These are phyloP conservation scores for Amphichorda felina DNA, from an alignment of 2,329 filamentous ascomycete genomes.

Conservation along the genomic window DNA sequence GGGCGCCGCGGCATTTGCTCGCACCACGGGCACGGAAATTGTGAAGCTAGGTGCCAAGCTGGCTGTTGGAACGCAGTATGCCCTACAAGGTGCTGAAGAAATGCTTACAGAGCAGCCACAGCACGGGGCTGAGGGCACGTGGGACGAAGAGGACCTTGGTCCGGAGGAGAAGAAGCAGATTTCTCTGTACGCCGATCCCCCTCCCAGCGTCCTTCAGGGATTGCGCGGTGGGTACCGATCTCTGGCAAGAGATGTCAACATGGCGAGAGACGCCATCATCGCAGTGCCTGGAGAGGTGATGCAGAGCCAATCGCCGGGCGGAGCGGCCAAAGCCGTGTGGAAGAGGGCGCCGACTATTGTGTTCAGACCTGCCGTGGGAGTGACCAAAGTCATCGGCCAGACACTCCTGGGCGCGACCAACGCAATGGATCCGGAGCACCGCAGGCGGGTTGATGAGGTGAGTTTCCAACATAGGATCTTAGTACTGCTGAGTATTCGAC, in stretches of 20 bases:
- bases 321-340: conserved; percentile 66
- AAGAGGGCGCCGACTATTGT: conserved; percentile 87
- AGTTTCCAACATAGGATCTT: conserved; percentile 31
- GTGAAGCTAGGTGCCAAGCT: conserved; percentile 89
- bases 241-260: conserved; percentile 74
- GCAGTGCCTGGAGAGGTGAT: conserved; percentile 86
- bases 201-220: conserved; percentile 77
- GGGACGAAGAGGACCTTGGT: conserved; percentile 52
- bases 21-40: conserved; percentile 88
- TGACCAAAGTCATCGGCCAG: conserved; percentile 78
- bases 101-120: conserved; percentile 45
- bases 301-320: conserved; percentile 71
- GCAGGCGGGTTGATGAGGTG: conserved; percentile 78
- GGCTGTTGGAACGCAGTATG: conserved; percentile 88
- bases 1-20: conserved; percentile 79
- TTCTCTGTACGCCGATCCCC: conserved; percentile 88
- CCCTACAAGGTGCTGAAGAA: conserved; percentile 78
- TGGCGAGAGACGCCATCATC: conserved; percentile 84
- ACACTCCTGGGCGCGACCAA: conserved; percentile 89
- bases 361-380: conserved; percentile 79
- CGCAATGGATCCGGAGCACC: conserved; percentile 71
- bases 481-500: not conserved
- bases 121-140: conserved; percentile 22
- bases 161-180: conserved; percentile 67
- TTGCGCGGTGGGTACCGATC: conserved; percentile 73